Evolutionary conservation across 108 stramenopile genomes (phyloP), one percentile per base, ranked within the genome.

Genomic region (Seminavis robusta): DNA sequence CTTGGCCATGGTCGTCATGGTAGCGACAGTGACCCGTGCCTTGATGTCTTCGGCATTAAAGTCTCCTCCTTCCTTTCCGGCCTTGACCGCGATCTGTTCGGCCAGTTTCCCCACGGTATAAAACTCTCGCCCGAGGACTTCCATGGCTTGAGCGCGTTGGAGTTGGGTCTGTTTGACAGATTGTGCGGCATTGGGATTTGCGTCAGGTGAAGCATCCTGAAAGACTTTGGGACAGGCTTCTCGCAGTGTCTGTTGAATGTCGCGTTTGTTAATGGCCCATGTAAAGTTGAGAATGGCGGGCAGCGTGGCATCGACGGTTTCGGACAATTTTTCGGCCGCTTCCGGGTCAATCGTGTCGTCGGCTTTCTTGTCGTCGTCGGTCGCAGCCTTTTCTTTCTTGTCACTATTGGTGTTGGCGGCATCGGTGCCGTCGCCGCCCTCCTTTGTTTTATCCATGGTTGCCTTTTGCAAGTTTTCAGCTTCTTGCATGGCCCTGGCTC

Each of bases 1-100:
- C 74, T 88, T 85, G 13, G 90, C 90, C 90, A 92, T 92, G 37
- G 90, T 92, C 10, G 83, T 76, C 84, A 86, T 86, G 8, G 83
- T 75, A n/a, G 90, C 90, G 23, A 88, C 90, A 34, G 71, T 73
- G 8, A 86, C 73, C 11, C 85, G 72, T 0, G 83, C 74, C 53
- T 83, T 85, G 34, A 92, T 86, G 41, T 87, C 85, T n/a, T 75
- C 68, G 38, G 79, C 63, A 32, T 52, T 50, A 44, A 69, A 57
- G 13, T 47, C 17, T 6, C 23, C 13, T 2, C 57, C 57, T n/a
- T 30, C 40, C n/a, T 8, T 23, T 13, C 10, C 11, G 41, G 17
- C 47, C 19, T 44, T 43, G n/a, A n/a, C n/a, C n/a, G n/a, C n/a
- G 5, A 76, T 33, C 32, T 48, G 77, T 40, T 20, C 71, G 47